Base-by-base conservation (phyloP, 176 grass and related monocot genomes). In the Oryza brachyantha region DNA sequence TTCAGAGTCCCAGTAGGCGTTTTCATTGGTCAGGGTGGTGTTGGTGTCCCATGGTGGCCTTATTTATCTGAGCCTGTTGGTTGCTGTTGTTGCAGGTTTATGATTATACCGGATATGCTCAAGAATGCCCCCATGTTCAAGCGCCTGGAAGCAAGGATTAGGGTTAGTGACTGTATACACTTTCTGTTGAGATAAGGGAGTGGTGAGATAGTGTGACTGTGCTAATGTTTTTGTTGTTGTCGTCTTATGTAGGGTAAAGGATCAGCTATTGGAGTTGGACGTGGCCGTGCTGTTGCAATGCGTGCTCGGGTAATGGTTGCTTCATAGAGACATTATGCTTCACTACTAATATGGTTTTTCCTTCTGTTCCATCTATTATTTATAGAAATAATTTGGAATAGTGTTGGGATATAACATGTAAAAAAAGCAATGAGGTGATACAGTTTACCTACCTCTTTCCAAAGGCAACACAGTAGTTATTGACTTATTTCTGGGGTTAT, bases 31-130 rank as follows among this genome's bases (percentile, higher is more conserved):
- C 2, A 5, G 13, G 9, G 17, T 34, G 27, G 10, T 64, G 34
- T 4, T 66, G 14, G 4, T 66, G 14, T n/a, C 36, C 38, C 25
- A 5, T 0, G 14, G 66, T 1, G 35, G 36, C 36, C 43, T 78
- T 40, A 82, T 34, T 19, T 57, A 9, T 68, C 1, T 29, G 10
- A 46, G 61, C 57, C 9, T 34, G 27, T 45, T 40, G 13, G 42
- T 5, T 64, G 14, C 4, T 28, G 3, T 40, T 46, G 48, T 58
- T 80, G 31, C 87, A 93, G 91, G 37, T 93, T 93, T 76, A 87
- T 93, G 77, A 77, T 93, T 13, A 87, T 89, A 62, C 91, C 91
- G 13, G 91, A 93, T 80, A 93, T 93, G 87, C 80, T 93, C 72
- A 93, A 78, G 81, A 93, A 93, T 63, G 91, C 91, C 2, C 76